Base-by-base conservation (phyloP, 1,284 basidiomycete species). In the Leucoagaricus sp. region DNA sequence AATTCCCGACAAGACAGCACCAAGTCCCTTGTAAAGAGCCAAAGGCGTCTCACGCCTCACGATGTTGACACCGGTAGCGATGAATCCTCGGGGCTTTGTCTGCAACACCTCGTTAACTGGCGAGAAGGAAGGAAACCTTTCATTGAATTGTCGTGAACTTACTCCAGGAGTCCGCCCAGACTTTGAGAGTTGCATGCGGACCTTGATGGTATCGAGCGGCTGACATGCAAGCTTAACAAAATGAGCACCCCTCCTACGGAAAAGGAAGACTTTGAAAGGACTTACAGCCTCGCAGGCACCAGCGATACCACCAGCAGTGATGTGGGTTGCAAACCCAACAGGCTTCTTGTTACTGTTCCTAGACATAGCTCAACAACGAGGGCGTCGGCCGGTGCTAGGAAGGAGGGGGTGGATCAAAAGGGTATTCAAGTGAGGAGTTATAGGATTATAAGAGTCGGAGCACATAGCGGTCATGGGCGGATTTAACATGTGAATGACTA, bases 11-110 rank as follows among this genome's bases (percentile, higher is more conserved):
- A 97, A 79, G 34, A 99, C 96, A n/a, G 96, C 96, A 38, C 96
- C 96, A 41, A 99, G 85, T 67, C 96, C 97, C 73, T 99, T 99
- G 85, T 99, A 99, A 40, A 99, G 77, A 15, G 97, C 97, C 17
- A 98, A 83, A 0, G 94, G 93, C 4, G 95, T 96, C 77, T 99
- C 96, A 47, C 95, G 85, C 61, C 83, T 84, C 29, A 95, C 86
- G 62, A 99, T 99, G 72, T 91, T 87, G 17, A 83, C 77, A 21
- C 94, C 96, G 0, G 97, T 99, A 13, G 94, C 94, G 62, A 98
- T 76, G 75, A 99, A 98, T 0, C 95, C 95, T 53, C 96, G 84
- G 1, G 96, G 80, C 77, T 96, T 96, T 23, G 90, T 91, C 94
- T 97, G 66, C 8, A 51, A 21, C 42, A 26, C 28, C 21, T 33